These are phyloP conservation scores for Gossypium gossypioides DNA, from an alignment of 441 rosid genomes.

Conservation along the genomic window DNA sequence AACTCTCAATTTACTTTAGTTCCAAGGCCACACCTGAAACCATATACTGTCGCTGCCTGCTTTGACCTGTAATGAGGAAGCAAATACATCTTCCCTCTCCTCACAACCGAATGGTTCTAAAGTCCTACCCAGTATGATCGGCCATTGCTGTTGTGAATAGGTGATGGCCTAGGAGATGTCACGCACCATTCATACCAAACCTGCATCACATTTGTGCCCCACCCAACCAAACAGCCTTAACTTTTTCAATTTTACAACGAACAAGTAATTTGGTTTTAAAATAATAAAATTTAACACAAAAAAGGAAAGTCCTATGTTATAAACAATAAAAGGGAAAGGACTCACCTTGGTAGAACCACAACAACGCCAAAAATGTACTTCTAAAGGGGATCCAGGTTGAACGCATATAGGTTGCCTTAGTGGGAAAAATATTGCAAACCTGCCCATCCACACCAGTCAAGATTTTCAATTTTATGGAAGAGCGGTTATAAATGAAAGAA, in stretches of 20 bases:
- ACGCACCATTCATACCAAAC: conserved; percentile 98
- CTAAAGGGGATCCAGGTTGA: conserved; percentile 49
- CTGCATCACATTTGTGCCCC: conserved; percentile 28
- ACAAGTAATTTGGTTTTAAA: background rate
- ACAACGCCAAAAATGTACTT: conserved; percentile 92
- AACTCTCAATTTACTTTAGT: background rate
- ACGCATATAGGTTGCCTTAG: conserved; percentile 59
- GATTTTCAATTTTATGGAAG: background rate
- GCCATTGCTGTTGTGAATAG: conserved; percentile 82
- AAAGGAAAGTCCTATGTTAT: background rate
- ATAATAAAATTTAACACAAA: background rate
- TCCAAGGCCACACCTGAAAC: background rate
- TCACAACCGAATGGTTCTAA: conserved; percentile 16
- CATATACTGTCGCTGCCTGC: background rate
- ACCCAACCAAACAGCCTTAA: background rate
- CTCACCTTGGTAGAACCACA: conserved; percentile 70
- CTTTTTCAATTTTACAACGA: background rate
- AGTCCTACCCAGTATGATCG: conserved; percentile 95
- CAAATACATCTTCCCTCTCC: background rate
- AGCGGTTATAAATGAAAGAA: background rate
- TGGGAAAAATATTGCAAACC: conserved; percentile 91
- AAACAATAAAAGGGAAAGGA: background rate
- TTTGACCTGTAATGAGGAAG: background rate
- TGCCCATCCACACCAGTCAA: background rate
- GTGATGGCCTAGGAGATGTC: conserved; percentile 47